These are phyloP conservation scores for Nemania serpens DNA, from an alignment of 2,329 filamentous ascomycete genomes.

Conservation along the genomic window DNA sequence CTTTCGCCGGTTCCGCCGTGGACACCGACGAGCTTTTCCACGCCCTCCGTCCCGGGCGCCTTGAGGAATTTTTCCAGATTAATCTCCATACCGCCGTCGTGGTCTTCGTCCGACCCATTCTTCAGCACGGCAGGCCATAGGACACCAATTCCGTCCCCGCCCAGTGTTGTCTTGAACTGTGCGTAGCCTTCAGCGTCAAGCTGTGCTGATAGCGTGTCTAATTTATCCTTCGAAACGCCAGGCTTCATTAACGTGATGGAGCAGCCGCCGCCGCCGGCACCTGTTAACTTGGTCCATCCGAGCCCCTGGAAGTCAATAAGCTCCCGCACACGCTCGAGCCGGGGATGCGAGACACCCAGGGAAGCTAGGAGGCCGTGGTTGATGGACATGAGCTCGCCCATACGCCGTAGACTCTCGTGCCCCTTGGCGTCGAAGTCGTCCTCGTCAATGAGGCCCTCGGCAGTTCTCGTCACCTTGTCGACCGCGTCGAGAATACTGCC, in stretches of 20 bases:
- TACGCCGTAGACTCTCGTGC: slow-evolving; percentile 66
- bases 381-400: slow-evolving; percentile 88
- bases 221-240: slow-evolving; percentile 57
- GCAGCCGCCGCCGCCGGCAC: slow-evolving; percentile 93
- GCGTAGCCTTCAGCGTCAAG: slow-evolving; percentile 75
- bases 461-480: slow-evolving; percentile 68
- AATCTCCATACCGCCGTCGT: slow-evolving; percentile 87
- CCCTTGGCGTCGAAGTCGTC: slow-evolving; percentile 70
- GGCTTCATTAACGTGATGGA: slow-evolving; percentile 88
- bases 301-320: slow-evolving; percentile 86
- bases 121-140: slow-evolving; percentile 90
- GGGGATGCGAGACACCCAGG: slow-evolving; percentile 91
- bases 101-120: slow-evolving; percentile 78
- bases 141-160: slow-evolving; percentile 91
- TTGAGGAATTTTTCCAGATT: slow-evolving; percentile 82
- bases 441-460: slow-evolving; percentile 58
- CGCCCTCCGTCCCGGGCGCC: slow-evolving; percentile 80
- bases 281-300: slow-evolving; percentile 97
- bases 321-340: slow-evolving; percentile 88
- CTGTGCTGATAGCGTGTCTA: slow-evolving; percentile 67
- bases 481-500: slow-evolving; percentile 84
- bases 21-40: slow-evolving; percentile 87
- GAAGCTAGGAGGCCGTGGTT: slow-evolving; percentile 94
- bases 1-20: slow-evolving; percentile 68
- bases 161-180: slow-evolving; percentile 86